A percentile compares a stretch with the other conserved stretches of the same genome.
These are phyloP conservation scores for Crucihimalaya himalaica DNA, from an alignment of 345 rosid genomes.

Conservation along the genomic window DNA sequence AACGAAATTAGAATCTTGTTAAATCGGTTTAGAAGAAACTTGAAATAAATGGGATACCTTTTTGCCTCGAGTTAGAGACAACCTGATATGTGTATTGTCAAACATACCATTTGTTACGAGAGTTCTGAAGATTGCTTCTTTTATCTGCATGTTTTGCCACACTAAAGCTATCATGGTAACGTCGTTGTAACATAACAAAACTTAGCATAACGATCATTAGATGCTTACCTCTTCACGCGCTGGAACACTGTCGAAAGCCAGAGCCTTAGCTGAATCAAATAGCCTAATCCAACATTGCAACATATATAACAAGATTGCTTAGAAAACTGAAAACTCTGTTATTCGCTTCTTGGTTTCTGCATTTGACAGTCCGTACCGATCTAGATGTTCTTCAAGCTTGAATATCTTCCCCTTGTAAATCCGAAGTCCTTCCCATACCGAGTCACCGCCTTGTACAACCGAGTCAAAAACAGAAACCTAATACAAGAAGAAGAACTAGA, in stretches of 20 bases:
- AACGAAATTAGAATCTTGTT: neutral
- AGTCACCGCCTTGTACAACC: slow-evolving; percentile 91
- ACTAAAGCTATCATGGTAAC: neutral
- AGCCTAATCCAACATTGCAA: slow-evolving; percentile 48
- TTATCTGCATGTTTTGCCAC: slow-evolving; percentile 49
- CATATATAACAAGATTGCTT: slow-evolving; percentile 10
- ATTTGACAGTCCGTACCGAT: slow-evolving; percentile 50
- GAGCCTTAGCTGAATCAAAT: slow-evolving; percentile 88
- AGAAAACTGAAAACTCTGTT: slow-evolving; percentile 17
- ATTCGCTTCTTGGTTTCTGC: slow-evolving; percentile 4
- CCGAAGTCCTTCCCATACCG: slow-evolving; percentile 94
- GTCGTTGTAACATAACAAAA: neutral
- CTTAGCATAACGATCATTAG: neutral
- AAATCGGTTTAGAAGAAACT: neutral
- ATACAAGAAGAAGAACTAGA: slow-evolving; percentile 30
- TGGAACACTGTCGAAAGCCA: slow-evolving; percentile 81
- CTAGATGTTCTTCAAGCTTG: slow-evolving; percentile 89
- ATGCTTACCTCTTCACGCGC: slow-evolving; percentile 64
- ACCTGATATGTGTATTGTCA: slow-evolving; percentile 78
- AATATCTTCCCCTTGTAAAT: slow-evolving; percentile 68
- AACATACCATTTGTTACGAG: slow-evolving; percentile 85
- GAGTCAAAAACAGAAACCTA: slow-evolving; percentile 95
- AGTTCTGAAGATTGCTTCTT: slow-evolving; percentile 80
- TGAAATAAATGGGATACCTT: slow-evolving; percentile 47
- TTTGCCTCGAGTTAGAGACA: slow-evolving; percentile 85